phyloP scores from a whole-genome alignment of 2,329 filamentous ascomycete species.

The Arthrobotrys iridis region DNA sequence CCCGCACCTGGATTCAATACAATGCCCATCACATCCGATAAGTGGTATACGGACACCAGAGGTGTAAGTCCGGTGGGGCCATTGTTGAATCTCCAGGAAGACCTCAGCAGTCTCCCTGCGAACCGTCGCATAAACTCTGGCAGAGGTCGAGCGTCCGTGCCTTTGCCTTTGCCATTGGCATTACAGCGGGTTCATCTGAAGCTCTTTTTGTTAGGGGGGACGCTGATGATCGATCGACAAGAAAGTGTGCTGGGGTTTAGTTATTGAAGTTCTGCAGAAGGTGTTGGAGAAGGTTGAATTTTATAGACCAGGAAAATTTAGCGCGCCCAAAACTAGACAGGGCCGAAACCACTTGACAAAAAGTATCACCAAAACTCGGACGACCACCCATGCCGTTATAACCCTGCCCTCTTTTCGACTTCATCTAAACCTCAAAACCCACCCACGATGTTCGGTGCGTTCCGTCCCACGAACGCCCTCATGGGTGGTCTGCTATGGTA shows the following conservation, averaged over 20 bases:
- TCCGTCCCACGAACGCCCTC: slow-evolving; percentile 80
- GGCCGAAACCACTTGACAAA: no score
- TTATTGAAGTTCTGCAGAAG: not conserved
- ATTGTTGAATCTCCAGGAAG: slow-evolving; percentile 38
- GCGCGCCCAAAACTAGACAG: slow-evolving; percentile 9
- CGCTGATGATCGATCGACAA: no score
- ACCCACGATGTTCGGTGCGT: slow-evolving; percentile 79
- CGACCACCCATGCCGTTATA: slow-evolving; percentile 8
- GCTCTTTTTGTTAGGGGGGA: not conserved
- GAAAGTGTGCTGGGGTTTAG: slow-evolving; percentile 1
- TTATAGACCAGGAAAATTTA: slow-evolving; percentile 42
- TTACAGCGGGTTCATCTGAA: slow-evolving; percentile 38
- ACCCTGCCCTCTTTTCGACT: slow-evolving; percentile 6
- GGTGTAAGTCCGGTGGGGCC: slow-evolving; percentile 14
- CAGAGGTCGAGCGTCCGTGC: slow-evolving; percentile 30
- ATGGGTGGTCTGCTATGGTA: slow-evolving; percentile 86
- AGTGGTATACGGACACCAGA: not conserved
- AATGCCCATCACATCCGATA: slow-evolving; percentile 6
- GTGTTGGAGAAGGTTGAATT: slow-evolving; percentile 35
- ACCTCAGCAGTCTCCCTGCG: slow-evolving; percentile 51
- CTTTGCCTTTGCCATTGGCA: slow-evolving; percentile 42
- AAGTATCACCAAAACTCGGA: slow-evolving; percentile 32
- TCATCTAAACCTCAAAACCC: slow-evolving; percentile 27
- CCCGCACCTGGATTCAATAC: not conserved
- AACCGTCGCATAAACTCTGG: slow-evolving; percentile 52